These are phyloP conservation scores for Taiozyma sp. DNA, from an alignment of 1,139 yeast species.

Conservation along the genomic window DNA sequence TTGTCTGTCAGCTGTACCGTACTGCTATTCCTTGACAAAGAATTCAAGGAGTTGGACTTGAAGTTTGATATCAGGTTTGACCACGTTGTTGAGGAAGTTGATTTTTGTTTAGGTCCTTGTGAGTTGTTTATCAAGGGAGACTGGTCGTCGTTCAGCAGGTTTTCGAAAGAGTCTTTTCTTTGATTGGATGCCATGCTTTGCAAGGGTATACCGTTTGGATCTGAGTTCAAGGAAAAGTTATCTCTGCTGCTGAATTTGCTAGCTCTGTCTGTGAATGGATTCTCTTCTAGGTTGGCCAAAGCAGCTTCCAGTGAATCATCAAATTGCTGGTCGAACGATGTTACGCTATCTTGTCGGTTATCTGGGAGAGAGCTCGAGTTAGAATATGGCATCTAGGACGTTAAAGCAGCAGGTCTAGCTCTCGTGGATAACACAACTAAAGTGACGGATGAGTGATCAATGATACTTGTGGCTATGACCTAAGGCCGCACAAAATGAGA, in stretches of 20 bases:
- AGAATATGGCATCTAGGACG: slow-evolving; percentile 3
- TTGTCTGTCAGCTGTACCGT: slow-evolving; percentile 29
- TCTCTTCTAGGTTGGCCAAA: slow-evolving; percentile 29
- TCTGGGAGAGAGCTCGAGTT: slow-evolving; percentile 15
- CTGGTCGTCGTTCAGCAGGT: slow-evolving; percentile 22
- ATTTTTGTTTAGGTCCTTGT: slow-evolving; percentile 1
- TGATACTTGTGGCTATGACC: slow-evolving; percentile 1
- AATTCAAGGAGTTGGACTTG: slow-evolving; percentile 2
- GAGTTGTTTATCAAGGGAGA: slow-evolving; percentile 17
- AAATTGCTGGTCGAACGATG: slow-evolving; percentile 31
- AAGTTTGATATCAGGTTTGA: slow-evolving; percentile 6
- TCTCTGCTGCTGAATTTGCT: slow-evolving; percentile 12
- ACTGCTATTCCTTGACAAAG: slow-evolving; percentile 6
- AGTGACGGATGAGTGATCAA: slow-evolving; percentile 1
- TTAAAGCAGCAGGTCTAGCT: not conserved
- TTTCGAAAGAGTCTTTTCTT: slow-evolving; percentile 23
- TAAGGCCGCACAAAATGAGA: not conserved
- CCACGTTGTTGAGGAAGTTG: slow-evolving; percentile 9
- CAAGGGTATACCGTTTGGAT: slow-evolving; percentile 17
- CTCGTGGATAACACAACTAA: not conserved
- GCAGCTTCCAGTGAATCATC: slow-evolving; percentile 37
- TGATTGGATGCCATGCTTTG: slow-evolving; percentile 18
- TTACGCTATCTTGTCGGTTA: slow-evolving; percentile 28
- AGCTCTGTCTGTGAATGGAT: slow-evolving; percentile 22
- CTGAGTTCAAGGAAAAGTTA: slow-evolving; percentile 4